Evolutionary conservation across 139 green algal genomes (phyloP), one percentile per base, ranked within the genome.

Genomic region (Pseudopediastrum boryanum): DNA sequence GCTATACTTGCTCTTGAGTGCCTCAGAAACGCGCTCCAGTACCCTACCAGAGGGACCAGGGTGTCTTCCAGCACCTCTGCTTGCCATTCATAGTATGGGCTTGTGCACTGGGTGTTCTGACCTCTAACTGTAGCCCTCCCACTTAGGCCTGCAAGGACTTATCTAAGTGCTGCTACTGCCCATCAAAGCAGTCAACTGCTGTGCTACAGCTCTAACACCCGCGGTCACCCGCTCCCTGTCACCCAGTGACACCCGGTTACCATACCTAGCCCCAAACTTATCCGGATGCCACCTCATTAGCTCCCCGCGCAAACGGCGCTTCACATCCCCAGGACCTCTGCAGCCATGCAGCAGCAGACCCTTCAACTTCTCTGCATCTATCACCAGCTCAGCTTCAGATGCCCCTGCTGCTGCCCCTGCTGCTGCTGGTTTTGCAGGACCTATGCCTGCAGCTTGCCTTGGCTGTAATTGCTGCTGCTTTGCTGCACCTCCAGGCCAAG

Each of bases 251-350:
- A 92, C 52, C 51, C 86, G 67, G 27, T 31, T 2, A 2, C 84
- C 86, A 69, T 88, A 90, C 31, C 58, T 74, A 0, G 83, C 58
- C 21, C 51, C 54, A 71, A 92, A 92, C 77, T 91, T 91, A 62
- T 92, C 87, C 33, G 87, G 87, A 62, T 92, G 87, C 87, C 87
- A 92, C 5, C 87, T 70, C 56, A 92, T 81, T 3, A 92, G 75
- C 77, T 92, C 85, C 7, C 43, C 65, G 5, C 83, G 84, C 29
- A 91, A 68, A 3, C 78, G 69, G 27, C 75, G 74, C 42, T 70
- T 61, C 58, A 81, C 21, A 39, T 74, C 66, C 3, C 83, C 76
- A 6, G 67, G 59, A 8, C 77, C 64, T 0, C 36, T 62, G 2
- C 31, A 78, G 67, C 80, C 79, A 4, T 48, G 59, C 12, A 87